Base-by-base conservation (phyloP, 306 rosid genomes). In the Vigna unguiculata region DNA sequence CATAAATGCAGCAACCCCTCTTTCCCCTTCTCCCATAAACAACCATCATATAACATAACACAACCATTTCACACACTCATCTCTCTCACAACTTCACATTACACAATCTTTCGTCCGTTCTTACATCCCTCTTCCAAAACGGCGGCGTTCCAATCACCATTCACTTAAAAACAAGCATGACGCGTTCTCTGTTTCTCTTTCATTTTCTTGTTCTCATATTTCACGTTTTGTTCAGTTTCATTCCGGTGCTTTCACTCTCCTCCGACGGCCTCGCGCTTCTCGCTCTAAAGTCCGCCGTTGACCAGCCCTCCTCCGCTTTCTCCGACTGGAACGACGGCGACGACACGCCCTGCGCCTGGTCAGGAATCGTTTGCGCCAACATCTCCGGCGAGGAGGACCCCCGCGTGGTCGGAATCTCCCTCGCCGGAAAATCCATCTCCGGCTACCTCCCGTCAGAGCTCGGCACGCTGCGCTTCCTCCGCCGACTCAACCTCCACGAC, bases 381-480 rank as follows among this genome's bases (percentile, higher is more conserved):
- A 54, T 93, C 59, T 62, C 93, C 4, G 96, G 86, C 3, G n/a
- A 43, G 11, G 17, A 88, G 6, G 96, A 89, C 15, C 87, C 90
- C 0, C 91, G 99, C 0, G 99, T 96, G 1, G 97, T 91, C 22
- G 98, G 99, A 0, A 80, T 96, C 28, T 82, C 93, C 0, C 82
- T 96, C 0, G 80, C 99, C 73, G 93, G 91, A 0, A 92, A 81
- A 79, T 84, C 76, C n/a, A 93, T 96, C 59, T 87, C 89, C 8
- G 99, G 98, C 0, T 96, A 96, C 28, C 81, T 96, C 11, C 96
- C 99, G 1, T 96, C 99, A 7, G 99, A 92, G 83, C 96, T 96
- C 2, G 98, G 98, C 0, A 86, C 75, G 2, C 80, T 96, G 11
- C 80, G 76, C 1, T 92, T 80, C 46, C 98, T 96, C 72, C 97